Evolutionary conservation across 2,329 filamentous ascomycete species (phyloP).

Genomic region (Blastomyces gilchristii): DNA sequence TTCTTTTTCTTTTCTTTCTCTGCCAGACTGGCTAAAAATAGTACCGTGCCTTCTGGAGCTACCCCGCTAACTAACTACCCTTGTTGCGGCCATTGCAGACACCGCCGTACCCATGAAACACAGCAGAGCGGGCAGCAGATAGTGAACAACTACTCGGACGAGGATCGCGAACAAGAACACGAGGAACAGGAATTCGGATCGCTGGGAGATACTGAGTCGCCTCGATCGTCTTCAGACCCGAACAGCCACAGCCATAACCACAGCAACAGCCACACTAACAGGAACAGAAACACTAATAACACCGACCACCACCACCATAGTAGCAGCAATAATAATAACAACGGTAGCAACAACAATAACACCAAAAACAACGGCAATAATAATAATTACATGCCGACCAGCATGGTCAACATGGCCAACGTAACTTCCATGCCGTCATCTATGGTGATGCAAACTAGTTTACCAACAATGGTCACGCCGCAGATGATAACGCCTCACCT

Average conservation of each 20-base stretch:
- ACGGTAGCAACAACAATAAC: neutral
- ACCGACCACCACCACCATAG: neutral
- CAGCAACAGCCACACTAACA: neutral
- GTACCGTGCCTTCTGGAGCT: neutral
- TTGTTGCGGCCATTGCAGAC: conserved; percentile 38
- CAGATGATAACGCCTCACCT: conserved; percentile 37
- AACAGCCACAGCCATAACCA: neutral
- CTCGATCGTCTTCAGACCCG: conserved; percentile 47
- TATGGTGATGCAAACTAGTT: conserved; percentile 29
- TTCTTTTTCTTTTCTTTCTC: neutral
- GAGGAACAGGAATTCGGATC: conserved; percentile 77
- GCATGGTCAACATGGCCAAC: conserved; percentile 26
- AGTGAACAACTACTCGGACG: conserved; percentile 45
- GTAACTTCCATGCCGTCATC: conserved; percentile 30
- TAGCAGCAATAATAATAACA: neutral
- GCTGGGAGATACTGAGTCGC: conserved; percentile 62
- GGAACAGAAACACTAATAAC: neutral
- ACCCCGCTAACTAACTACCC: neutral
- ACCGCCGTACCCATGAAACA: conserved; percentile 71
- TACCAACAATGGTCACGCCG: conserved; percentile 31
- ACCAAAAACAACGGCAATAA: neutral
- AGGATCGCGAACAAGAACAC: conserved; percentile 80
- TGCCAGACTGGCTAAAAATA: conserved; percentile 2
- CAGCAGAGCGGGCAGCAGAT: conserved; percentile 45
- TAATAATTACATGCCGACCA: conserved; percentile 20